Evolutionary conservation across 495 filamentous ascomycete species (phyloP).

Genomic region (Podospora conica): DNA sequence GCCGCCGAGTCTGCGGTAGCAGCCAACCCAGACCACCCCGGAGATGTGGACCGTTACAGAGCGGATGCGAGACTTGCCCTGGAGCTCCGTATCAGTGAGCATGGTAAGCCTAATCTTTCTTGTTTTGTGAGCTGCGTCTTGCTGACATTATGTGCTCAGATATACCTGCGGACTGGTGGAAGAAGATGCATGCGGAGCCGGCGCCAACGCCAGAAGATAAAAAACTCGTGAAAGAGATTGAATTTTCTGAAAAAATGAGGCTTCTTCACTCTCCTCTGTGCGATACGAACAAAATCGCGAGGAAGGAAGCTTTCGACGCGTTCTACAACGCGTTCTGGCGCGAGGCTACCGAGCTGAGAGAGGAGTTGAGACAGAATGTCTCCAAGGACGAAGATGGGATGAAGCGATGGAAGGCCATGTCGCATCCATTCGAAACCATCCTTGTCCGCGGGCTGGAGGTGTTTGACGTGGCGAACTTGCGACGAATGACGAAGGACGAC

Average conservation of each 20-base stretch:
- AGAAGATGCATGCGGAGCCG: background rate
- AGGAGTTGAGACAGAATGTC: background rate
- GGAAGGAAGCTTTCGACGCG: background rate
- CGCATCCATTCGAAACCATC: background rate
- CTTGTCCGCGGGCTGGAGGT: background rate
- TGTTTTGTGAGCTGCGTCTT: background rate
- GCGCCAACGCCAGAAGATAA: background rate
- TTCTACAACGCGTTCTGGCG: background rate
- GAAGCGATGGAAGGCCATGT: background rate
- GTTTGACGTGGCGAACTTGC: background rate
- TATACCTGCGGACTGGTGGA: conserved; percentile 24
- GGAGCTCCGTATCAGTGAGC: conserved; percentile 11
- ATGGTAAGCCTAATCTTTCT: background rate
- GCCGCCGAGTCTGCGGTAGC: conserved; percentile 7
- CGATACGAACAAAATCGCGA: background rate
- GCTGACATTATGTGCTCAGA: conserved; percentile 12
- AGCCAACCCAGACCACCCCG: background rate
- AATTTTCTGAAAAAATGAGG: background rate
- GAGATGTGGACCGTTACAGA: conserved; percentile 18
- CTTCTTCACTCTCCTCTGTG: background rate
- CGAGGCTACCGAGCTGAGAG: background rate
- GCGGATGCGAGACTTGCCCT: conserved; percentile 24
- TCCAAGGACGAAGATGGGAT: background rate
- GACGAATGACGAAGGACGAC: background rate
- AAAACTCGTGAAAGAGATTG: background rate